Conservation (phyloP, 106 monocot genomes). For the Phalaenopsis equestris region DNA sequence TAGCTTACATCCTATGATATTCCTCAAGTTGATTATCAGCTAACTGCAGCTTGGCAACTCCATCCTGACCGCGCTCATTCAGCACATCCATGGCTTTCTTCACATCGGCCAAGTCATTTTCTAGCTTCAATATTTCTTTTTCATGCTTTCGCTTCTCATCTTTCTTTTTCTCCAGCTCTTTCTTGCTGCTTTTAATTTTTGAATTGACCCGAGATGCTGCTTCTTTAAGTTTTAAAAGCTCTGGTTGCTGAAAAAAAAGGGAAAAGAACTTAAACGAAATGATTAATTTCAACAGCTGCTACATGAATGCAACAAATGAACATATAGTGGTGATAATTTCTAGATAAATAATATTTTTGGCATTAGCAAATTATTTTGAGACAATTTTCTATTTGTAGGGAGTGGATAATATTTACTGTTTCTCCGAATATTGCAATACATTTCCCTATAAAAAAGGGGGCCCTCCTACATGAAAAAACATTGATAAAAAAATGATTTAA, state of each 20-base stretch:
- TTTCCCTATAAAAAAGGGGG: too few relatives aligned
- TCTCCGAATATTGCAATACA: too few relatives aligned
- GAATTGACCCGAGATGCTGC: conserved; percentile 91
- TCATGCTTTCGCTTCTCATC: conserved; percentile 70
- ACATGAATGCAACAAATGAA: neutral
- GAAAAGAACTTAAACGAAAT: neutral
- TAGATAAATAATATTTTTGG: neutral
- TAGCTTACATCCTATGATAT: conserved; percentile 82
- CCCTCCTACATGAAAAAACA: too few relatives aligned
- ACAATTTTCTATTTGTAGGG: too few relatives aligned
- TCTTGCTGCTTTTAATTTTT: conserved; percentile 95
- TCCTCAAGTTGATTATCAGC: conserved; percentile 72
- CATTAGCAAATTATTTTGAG: too few relatives aligned
- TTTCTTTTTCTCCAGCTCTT: conserved; percentile 87
- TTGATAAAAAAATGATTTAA: too few relatives aligned
- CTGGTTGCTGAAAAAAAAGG: conserved; percentile 79
- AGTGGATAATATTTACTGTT: too few relatives aligned
- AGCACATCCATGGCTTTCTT: conserved; percentile 36
- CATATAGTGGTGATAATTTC: neutral
- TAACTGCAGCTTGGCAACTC: conserved; percentile 74
- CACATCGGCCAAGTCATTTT: conserved; percentile 58
- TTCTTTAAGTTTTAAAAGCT: conserved; percentile 93
- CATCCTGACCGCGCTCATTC: conserved; percentile 60
- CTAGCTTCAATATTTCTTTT: conserved; percentile 57
- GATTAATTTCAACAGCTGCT: neutral